Evolutionary conservation across 2,329 filamentous ascomycete genomes (phyloP), one percentile per base, ranked within the genome.

Genomic region (Bipolaris gigantea): DNA sequence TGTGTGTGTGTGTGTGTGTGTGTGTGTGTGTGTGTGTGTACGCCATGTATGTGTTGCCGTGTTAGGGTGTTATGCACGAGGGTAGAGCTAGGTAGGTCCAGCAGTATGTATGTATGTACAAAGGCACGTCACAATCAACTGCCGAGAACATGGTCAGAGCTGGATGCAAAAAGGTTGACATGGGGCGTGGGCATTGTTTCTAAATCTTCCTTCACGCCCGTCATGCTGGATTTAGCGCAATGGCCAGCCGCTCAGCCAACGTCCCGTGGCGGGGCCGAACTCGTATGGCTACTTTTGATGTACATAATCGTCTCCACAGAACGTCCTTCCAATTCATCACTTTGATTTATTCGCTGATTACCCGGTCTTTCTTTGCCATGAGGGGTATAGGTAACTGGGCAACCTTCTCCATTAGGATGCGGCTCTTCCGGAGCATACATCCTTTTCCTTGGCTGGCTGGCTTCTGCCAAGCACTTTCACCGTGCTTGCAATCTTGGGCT

Each of bases 261-360:
- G 45, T 45, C 21, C 56, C 56, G 56, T 59, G 57, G 44, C 56
- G 56, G 48, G 45, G 21, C 44, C 21, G 34, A 40, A 27, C 27
- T 56, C 39, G 53, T 43, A 50, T 49, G 33, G 27, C 48, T 49
- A 21, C 21, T 21, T 21, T 21, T 21, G 23, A 21, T 49, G 42
- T 50, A 56, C 48, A 50, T 49, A 18, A 10, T 32, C 18, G 35
- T 48, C 42, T 23, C 51, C 48, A 48, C 36, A 52, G 36, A 50
- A 50, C 42, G 8, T 44, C 42, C 43, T 30, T 48, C 27, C 23
- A 30, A 13, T 42, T 43, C 38, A 48, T 48, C 50, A 16, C 19
- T n/a, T 15, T 34, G 42, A 51, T 25, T 25, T 42, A 44, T 30
- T 6, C 30, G 19, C 27, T 18, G 23, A 18, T 19, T 40, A 19